Evolutionary conservation across 805 yeast genomes (phyloP).

Genomic region (Pichia gijzeniarum): DNA sequence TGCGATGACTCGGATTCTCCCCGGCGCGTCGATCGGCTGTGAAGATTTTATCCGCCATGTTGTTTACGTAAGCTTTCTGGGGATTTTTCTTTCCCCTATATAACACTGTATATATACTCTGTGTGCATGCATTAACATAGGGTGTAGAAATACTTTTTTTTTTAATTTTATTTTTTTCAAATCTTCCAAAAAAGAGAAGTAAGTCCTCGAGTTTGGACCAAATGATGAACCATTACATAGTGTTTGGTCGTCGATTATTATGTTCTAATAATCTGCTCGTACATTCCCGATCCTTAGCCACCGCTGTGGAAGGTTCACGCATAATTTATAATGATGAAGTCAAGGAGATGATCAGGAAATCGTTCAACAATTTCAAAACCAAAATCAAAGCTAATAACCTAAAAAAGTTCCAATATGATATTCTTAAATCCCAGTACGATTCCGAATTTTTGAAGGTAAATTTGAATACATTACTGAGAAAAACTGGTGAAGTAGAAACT

Average conservation of each 20-base stretch:
- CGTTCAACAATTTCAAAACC: slow-evolving; percentile 11
- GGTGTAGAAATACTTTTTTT: no score
- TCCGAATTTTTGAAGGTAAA: slow-evolving; percentile 10
- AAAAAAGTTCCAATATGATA: slow-evolving; percentile 9
- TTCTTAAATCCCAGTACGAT: slow-evolving; percentile 10
- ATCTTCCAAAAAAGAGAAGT: neutral
- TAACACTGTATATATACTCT: no score
- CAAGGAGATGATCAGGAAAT: slow-evolving; percentile 9
- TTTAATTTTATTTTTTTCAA: no score
- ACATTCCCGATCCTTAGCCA: slow-evolving; percentile 1
- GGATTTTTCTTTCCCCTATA: no score
- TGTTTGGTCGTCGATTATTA: neutral
- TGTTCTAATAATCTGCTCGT: neutral
- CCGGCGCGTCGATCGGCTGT: no score
- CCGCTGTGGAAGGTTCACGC: neutral
- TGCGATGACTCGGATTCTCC: no score
- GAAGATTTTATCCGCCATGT: no score
- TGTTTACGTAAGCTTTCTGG: no score
- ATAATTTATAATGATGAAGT: slow-evolving; percentile 3
- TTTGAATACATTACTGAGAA: slow-evolving; percentile 5
- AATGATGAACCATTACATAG: neutral
- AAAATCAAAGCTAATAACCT: slow-evolving; percentile 6
- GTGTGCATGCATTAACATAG: no score
- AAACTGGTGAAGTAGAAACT: slow-evolving; percentile 8
- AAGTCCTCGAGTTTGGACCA: no score